Conservation (phyloP, 306 rosid species). For the Lupinus albus region DNA sequence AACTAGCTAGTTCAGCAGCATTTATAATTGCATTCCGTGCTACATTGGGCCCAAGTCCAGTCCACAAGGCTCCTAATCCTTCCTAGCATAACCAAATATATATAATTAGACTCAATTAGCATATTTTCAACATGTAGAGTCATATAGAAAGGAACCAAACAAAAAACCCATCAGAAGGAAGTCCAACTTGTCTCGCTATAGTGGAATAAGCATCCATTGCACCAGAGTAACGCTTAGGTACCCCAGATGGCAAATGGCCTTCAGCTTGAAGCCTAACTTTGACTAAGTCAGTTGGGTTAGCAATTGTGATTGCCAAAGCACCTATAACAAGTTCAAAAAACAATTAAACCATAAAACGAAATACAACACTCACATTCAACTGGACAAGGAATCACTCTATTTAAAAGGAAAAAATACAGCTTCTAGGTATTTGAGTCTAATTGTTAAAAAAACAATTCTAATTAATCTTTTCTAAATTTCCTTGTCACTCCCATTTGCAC, state of each 20-base stretch:
- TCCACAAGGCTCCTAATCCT: slow-evolving; percentile 90
- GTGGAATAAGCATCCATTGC: slow-evolving; percentile 82
- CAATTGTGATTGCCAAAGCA: slow-evolving; percentile 82
- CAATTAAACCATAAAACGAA: slow-evolving; percentile 21
- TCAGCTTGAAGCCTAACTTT: slow-evolving; percentile 95
- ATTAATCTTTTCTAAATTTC: slow-evolving; percentile 9
- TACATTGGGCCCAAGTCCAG: slow-evolving; percentile 91
- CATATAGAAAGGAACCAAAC: background rate
- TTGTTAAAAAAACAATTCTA: slow-evolving; percentile 20
- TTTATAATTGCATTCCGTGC: slow-evolving; percentile 88
- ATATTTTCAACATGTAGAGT: slow-evolving; percentile 22
- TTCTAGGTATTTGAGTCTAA: slow-evolving; percentile 8
- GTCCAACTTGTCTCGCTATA: slow-evolving; percentile 72
- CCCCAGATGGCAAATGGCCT: slow-evolving; percentile 82
- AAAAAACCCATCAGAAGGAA: slow-evolving; percentile 1
- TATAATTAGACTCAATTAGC: background rate
- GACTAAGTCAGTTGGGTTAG: slow-evolving; percentile 95
- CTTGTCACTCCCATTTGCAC: slow-evolving; percentile 20
- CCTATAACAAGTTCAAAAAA: slow-evolving; percentile 53
- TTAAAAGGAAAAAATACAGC: slow-evolving; percentile 30
- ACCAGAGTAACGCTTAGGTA: slow-evolving; percentile 89
- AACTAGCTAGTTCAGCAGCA: slow-evolving; percentile 98
- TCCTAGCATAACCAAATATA: slow-evolving; percentile 55
- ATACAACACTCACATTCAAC: slow-evolving; percentile 5
- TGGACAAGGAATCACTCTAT: slow-evolving; percentile 25